Base-by-base conservation (phyloP, 345 rosid species). In the Rhodomyrtus tomentosa region DNA sequence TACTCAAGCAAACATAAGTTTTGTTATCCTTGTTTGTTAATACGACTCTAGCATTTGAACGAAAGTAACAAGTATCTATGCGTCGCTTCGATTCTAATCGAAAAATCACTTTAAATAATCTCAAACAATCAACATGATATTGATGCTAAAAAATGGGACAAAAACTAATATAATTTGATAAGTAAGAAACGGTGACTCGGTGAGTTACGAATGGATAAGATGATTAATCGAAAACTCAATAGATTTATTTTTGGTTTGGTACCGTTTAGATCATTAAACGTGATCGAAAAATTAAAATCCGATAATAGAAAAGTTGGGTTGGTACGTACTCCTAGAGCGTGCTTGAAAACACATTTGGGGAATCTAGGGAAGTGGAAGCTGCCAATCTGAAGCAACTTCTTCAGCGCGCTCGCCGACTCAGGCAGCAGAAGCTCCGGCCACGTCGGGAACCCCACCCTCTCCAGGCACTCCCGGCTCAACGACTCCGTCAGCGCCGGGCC, bases 371-470 rank as follows among this genome's bases (percentile, higher is more conserved):
- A 25, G 29, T 85, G 83, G 83, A 85, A 83, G 29, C 52, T 21
- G 6, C 72, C 89, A 27, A 80, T 20, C 0, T 88, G 85, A 3
- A 88, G 6, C 48, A 85, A 5, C 50, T 38, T 52, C 29, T 81
- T 86, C 45, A 88, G 56, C 11, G 86, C 91, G 12, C 79, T 21
- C 10, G n/a, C 54, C 2, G 88, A 53, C 1, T 76, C 62, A 48
- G 95, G 95, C 53, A 92, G 52, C 91, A 92, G 83, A 55, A 21
- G 83, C 4, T 89, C 88, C 13, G 81, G 6, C 92, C 89, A 91
- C n/a, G 79, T 62, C 5, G 81, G 16, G 62, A 88, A 85, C 62
- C 91, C 91, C 7, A 89, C 38, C 58, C 89, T 85, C 55, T 81
- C 24, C 0, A 87, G 80, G 29, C 49, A 27, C 14, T 50, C 88